phyloP scores from a whole-genome alignment of 768 basidiomycete genomes.

The Rhodosporidiobolus odoratus region DNA sequence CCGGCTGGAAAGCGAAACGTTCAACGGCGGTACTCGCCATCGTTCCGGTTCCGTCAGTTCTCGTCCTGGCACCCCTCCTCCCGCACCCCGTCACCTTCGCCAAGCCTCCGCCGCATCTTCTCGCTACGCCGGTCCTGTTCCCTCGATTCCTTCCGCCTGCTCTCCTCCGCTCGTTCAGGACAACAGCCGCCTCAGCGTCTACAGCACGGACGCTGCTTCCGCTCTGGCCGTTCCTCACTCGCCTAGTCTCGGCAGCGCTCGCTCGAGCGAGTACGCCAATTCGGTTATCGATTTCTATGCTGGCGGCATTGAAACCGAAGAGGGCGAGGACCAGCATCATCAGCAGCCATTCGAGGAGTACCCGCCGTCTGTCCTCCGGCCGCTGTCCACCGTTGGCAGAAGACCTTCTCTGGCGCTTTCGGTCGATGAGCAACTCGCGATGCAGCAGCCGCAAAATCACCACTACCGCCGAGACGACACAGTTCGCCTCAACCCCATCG shows the following conservation, averaged over 20 bases:
- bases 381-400: background rate
- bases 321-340: conserved; percentile 1
- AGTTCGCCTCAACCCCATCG: background rate
- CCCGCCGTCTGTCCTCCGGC: background rate
- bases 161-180: background rate
- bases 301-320: conserved; percentile 6
- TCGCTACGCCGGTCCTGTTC: conserved; percentile 4
- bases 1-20: background rate
- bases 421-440: conserved; percentile 9
- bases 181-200: conserved; percentile 3
- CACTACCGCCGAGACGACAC: background rate
- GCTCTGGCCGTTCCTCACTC: conserved; percentile 4
- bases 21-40: background rate
- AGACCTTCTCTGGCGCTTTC: background rate
- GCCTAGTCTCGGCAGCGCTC: conserved; percentile 13
- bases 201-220: background rate
- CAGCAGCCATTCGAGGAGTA: background rate
- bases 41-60: background rate
- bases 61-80: conserved; percentile 17
- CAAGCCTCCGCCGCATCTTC: conserved; percentile 13
- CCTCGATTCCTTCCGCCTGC: background rate
- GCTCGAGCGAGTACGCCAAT: conserved; percentile 30
- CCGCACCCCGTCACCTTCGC: background rate
- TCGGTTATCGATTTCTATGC: conserved; percentile 37
- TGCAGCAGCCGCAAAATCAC: background rate